Percentiles rank a stretch among this genome's conserved stretches.
phyloP scores from a whole-genome alignment of 139 green algal species.

The Micromonas pusilla region DNA sequence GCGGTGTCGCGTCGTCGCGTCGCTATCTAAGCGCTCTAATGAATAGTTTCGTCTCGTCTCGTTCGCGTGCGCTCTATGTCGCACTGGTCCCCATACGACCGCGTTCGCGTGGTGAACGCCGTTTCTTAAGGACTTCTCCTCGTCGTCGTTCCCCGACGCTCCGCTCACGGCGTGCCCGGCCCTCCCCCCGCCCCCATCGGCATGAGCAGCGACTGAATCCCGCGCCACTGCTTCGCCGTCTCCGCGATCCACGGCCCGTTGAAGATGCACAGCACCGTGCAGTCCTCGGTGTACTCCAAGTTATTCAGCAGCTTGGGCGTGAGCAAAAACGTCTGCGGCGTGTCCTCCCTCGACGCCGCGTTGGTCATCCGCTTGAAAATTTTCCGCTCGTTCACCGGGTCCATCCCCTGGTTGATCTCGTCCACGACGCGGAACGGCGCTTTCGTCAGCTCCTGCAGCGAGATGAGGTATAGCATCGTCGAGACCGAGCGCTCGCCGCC shows the following conservation, averaged over 20 bases:
- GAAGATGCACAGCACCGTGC: conserved; percentile 71
- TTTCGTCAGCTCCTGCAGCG: conserved; percentile 77
- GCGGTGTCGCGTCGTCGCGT: neutral
- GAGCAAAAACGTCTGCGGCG: conserved; percentile 78
- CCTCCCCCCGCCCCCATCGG: too few relatives aligned
- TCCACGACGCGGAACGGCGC: conserved; percentile 96
- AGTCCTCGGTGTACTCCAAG: conserved; percentile 65
- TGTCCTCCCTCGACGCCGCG: conserved; percentile 47
- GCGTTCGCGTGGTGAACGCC: too few relatives aligned
- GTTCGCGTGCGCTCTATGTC: neutral
- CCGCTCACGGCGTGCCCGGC: neutral
- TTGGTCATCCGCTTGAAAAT: conserved; percentile 78
- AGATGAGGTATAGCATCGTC: conserved; percentile 97
- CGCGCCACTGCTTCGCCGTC: neutral
- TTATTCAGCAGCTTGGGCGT: conserved; percentile 94
- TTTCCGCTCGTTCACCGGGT: conserved; percentile 89
- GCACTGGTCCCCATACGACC: neutral
- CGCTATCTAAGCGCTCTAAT: too few relatives aligned
- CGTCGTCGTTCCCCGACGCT: neutral
- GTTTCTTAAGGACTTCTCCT: neutral
- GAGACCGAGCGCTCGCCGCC: conserved; percentile 89
- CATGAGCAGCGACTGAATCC: neutral
- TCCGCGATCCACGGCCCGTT: conserved; percentile 50
- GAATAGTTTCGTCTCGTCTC: neutral
- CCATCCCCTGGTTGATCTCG: conserved; percentile 99